These are phyloP conservation scores for Rugosomyces carneus DNA, from an alignment of 1,284 basidiomycete genomes.

Conservation along the genomic window DNA sequence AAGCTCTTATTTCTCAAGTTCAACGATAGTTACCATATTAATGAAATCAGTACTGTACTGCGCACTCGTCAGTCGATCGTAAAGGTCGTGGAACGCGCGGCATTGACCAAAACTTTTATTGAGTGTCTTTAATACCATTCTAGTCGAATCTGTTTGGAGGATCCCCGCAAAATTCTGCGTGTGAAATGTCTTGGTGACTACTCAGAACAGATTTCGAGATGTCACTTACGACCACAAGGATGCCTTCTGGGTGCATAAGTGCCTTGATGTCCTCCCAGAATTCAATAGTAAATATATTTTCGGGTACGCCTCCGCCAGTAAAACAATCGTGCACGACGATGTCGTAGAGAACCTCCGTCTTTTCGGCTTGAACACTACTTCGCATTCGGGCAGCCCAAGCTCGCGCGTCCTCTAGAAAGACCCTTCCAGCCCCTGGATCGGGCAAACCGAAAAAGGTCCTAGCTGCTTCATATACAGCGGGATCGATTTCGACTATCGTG, in stretches of 20 bases:
- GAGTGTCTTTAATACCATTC: slow-evolving; percentile 66
- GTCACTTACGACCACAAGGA: slow-evolving; percentile 72
- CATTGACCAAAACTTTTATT: slow-evolving; percentile 65
- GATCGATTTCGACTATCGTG: slow-evolving; percentile 83
- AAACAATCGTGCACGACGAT: slow-evolving; percentile 89
- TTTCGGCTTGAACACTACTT: slow-evolving; percentile 24
- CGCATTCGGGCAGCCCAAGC: slow-evolving; percentile 48
- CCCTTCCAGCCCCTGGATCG: slow-evolving; percentile 46
- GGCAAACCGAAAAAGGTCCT: slow-evolving; percentile 70
- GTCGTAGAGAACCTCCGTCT: slow-evolving; percentile 45
- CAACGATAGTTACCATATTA: slow-evolving; percentile 57
- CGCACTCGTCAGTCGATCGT: slow-evolving; percentile 37
- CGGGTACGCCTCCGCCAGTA: slow-evolving; percentile 81
- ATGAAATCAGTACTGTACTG: slow-evolving; percentile 51
- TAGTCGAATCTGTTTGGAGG: slow-evolving; percentile 55
- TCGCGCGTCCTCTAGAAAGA: slow-evolving; percentile 75
- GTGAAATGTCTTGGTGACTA: neutral
- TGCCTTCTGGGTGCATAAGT: slow-evolving; percentile 63
- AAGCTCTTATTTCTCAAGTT: neutral
- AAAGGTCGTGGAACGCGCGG: slow-evolving; percentile 73
- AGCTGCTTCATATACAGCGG: slow-evolving; percentile 81
- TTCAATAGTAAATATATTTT: slow-evolving; percentile 74
- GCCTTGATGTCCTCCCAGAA: slow-evolving; percentile 73
- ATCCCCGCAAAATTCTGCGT: slow-evolving; percentile 53
- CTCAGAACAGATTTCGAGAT: neutral